phyloP scores from a whole-genome alignment of 2,329 filamentous ascomycete species.

The Rutstroemia sp. region DNA sequence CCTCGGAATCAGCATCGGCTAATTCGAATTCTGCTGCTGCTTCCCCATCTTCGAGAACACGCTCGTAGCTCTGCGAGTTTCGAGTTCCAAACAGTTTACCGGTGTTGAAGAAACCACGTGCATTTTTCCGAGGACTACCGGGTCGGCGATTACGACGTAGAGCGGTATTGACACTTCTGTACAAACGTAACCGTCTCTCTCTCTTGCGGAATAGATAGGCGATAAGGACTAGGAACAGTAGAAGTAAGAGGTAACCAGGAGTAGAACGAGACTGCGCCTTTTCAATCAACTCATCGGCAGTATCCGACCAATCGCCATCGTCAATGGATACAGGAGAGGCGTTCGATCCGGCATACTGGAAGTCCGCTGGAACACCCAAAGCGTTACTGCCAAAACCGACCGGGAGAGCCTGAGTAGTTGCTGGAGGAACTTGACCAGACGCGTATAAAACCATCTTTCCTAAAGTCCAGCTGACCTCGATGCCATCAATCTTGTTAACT shows the following conservation, averaged over 20 bases:
- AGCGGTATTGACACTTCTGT: conserved; percentile 42
- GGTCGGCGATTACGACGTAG: conserved; percentile 38
- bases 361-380: conserved; percentile 59
- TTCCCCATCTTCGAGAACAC: conserved; percentile 77
- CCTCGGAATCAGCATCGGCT: conserved; percentile 52
- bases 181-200: conserved; percentile 60
- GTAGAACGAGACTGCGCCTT: conserved; percentile 60
- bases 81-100: conserved; percentile 60
- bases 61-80: conserved; percentile 59
- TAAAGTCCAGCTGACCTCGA: conserved; percentile 94
- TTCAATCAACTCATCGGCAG: conserved; percentile 53
- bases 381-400: conserved; percentile 90
- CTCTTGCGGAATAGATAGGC: conserved; percentile 72
- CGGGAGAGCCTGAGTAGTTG: conserved; percentile 53
- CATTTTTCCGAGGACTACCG: conserved; percentile 40
- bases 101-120: conserved; percentile 41
- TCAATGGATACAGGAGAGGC: conserved; percentile 28
- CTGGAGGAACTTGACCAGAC: conserved; percentile 73
- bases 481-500: conserved; percentile 82
- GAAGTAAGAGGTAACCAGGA: conserved; percentile 68
- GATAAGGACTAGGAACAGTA: conserved; percentile 63
- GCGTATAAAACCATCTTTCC: conserved; percentile 96
- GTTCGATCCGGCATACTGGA: conserved; percentile 69
- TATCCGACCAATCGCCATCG: conserved; percentile 49
- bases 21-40: conserved; percentile 68